Conservation (phyloP, 139 green algal genomes). For the Dunaliella primolecta region DNA sequence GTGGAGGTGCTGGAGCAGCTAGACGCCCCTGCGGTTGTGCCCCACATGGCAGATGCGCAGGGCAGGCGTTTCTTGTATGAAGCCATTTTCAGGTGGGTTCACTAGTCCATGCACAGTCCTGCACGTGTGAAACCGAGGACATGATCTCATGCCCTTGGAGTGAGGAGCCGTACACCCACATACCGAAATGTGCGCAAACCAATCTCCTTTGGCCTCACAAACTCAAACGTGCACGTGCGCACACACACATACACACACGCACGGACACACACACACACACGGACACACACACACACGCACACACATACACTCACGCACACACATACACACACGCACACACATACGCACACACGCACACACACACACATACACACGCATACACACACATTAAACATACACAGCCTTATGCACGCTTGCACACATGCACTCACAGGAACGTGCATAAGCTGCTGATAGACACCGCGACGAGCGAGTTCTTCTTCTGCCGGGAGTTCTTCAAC, state of each 20-base stretch:
- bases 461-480: conserved; percentile 85
- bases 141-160: too few species aligned
- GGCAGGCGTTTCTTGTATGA: conserved; percentile 77
- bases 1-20: conserved; percentile 64
- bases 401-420: too few species aligned
- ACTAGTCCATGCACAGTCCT: not conserved
- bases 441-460: conserved; percentile 96
- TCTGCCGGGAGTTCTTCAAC: conserved; percentile 94
- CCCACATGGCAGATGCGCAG: conserved; percentile 78
- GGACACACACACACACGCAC: too few species aligned
- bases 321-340: not conserved
- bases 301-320: not conserved
- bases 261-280: not conserved
- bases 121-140: too few species aligned
- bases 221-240: too few species aligned
- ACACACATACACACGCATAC: not conserved
- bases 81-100: conserved; percentile 39
- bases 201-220: too few species aligned
- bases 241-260: not conserved
- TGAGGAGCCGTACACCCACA: too few species aligned
- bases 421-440: conserved; percentile 59
- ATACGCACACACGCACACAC: too few species aligned
- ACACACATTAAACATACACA: too few species aligned
- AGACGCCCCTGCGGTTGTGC: conserved; percentile 79
- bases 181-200: too few species aligned